Percentiles rank a stretch among this genome's conserved stretches.
Conservation (phyloP, 495 filamentous ascomycete genomes). For the Glonium stellatum region DNA sequence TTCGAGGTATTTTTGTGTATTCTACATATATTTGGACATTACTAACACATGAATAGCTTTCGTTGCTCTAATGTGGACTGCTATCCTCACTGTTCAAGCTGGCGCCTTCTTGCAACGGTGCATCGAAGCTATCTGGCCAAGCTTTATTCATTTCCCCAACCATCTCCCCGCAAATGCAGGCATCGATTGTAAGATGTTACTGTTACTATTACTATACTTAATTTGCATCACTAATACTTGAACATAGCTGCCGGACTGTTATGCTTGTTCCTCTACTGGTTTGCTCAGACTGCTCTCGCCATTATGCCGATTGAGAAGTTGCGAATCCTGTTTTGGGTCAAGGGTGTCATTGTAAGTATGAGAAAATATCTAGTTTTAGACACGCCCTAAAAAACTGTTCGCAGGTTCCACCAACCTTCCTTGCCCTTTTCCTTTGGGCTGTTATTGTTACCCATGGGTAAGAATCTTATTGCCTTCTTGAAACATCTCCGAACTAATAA, state of each 20-base stretch:
- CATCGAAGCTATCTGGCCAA: conserved; percentile 64
- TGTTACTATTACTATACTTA: not conserved
- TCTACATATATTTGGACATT: conserved; percentile 14
- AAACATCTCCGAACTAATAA: not conserved
- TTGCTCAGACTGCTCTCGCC: conserved; percentile 39
- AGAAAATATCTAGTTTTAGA: not conserved
- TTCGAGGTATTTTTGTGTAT: conserved; percentile 29
- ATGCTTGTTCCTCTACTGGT: conserved; percentile 47
- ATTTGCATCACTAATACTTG: not conserved
- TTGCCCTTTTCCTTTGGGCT: conserved; percentile 31
- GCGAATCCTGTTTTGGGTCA: conserved; percentile 28
- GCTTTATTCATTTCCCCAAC: conserved; percentile 50
- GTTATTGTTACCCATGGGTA: conserved; percentile 27
- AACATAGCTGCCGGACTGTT: conserved; percentile 39
- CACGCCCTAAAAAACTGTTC: not conserved
- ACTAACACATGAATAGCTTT: conserved; percentile 35
- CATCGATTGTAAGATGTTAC: conserved; percentile 36
- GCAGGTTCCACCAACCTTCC: conserved; percentile 25
- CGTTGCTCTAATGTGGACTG: conserved; percentile 46
- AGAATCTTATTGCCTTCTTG: not conserved
- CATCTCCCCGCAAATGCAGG: conserved; percentile 40
- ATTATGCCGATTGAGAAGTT: conserved; percentile 30
- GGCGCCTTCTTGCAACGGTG: conserved; percentile 41
- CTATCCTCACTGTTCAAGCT: conserved; percentile 45
- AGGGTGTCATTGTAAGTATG: conserved; percentile 19